These are phyloP conservation scores for Persicaria tinctoria DNA, from an alignment of 148 eudicot species.

Conservation along the genomic window DNA sequence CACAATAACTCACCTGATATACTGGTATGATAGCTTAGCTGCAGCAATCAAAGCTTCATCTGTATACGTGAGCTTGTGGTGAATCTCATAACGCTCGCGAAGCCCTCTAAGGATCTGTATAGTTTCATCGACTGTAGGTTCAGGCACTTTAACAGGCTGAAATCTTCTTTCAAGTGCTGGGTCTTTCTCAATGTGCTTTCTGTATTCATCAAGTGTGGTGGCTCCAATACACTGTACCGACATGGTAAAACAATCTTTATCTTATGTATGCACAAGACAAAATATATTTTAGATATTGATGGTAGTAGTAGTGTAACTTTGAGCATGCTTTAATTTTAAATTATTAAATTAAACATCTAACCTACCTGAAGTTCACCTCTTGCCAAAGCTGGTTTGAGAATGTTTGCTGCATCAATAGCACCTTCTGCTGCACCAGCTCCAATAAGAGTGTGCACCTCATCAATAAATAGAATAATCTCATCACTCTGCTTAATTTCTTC, in stretches of 20 bases:
- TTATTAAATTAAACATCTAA: neutral
- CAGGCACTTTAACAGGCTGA: slow-evolving; percentile 93
- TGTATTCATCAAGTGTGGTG: slow-evolving; percentile 91
- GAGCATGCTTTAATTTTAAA: neutral
- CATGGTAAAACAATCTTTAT: neutral
- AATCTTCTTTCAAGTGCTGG: slow-evolving; percentile 94
- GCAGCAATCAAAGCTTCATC: slow-evolving; percentile 21
- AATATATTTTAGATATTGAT: neutral
- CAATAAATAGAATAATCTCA: slow-evolving; percentile 75
- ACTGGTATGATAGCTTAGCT: slow-evolving; percentile 19
- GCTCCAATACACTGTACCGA: slow-evolving; percentile 82
- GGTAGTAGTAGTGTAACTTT: neutral
- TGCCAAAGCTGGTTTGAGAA: slow-evolving; percentile 89
- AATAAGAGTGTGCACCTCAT: slow-evolving; percentile 90
- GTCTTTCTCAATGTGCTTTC: slow-evolving; percentile 93
- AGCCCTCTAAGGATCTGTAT: slow-evolving; percentile 83
- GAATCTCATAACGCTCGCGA: slow-evolving; percentile 82
- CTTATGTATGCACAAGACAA: neutral
- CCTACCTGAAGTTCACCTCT: slow-evolving; percentile 91
- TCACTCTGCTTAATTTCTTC: slow-evolving; percentile 87
- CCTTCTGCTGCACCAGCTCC: slow-evolving; percentile 97
- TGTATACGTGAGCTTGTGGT: slow-evolving; percentile 17
- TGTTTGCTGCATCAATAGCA: slow-evolving; percentile 93
- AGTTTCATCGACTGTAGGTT: slow-evolving; percentile 87
- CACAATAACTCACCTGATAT: slow-evolving; percentile 13